Conservation (phyloP, 306 rosid species). For the Crotalaria pallida region DNA sequence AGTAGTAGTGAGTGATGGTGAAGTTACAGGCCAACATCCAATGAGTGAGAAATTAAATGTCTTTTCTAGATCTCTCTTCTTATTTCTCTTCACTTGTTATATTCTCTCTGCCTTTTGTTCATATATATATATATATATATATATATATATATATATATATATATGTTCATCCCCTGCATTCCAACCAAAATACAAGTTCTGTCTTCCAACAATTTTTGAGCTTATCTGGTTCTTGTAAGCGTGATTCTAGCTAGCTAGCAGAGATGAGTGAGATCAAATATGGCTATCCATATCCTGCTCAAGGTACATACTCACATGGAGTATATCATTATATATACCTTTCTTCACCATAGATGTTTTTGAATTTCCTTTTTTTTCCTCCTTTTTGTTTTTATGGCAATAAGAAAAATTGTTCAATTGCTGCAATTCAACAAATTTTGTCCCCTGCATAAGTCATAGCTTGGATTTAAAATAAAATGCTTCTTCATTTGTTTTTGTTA, state of each 20-base stretch:
- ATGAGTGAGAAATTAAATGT: slow-evolving; percentile 20
- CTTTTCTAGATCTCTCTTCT: slow-evolving; percentile 31
- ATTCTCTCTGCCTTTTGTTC: slow-evolving; percentile 26
- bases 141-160: neutral
- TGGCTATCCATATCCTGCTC: slow-evolving; percentile 63
- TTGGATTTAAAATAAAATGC: neutral
- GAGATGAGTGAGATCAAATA: slow-evolving; percentile 60
- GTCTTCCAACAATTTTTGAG: slow-evolving; percentile 6
- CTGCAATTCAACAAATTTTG: neutral
- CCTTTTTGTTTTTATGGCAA: neutral
- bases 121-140: neutral
- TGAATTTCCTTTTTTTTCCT: neutral
- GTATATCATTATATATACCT: too few species aligned
- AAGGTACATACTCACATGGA: slow-evolving; percentile 41
- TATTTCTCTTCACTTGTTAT: slow-evolving; percentile 23
- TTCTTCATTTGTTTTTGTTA: neutral
- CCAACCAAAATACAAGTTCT: slow-evolving; percentile 6
- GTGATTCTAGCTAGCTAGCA: slow-evolving; percentile 7
- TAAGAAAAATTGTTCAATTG: neutral
- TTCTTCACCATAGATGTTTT: neutral
- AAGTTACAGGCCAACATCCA: slow-evolving; percentile 24
- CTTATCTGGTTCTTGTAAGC: neutral
- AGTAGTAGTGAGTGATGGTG: neutral
- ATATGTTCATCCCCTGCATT: neutral
- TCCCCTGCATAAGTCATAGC: neutral